phyloP scores from a whole-genome alignment of 305 asterid species.

The Fraxinus platypoda region DNA sequence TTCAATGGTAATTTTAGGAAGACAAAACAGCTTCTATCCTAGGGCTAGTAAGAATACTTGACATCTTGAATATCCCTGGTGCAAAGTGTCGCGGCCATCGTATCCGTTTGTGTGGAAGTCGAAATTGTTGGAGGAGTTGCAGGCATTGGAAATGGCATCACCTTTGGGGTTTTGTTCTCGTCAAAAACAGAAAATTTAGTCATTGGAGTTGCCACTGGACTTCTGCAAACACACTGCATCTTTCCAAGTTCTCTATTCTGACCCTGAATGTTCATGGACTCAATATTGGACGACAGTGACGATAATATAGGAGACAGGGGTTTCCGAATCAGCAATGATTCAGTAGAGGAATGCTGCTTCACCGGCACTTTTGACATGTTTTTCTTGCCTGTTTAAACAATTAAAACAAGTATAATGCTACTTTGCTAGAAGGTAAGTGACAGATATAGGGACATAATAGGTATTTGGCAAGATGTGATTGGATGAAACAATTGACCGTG shows the following conservation, averaged over 20 bases:
- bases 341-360: conserved; percentile 29
- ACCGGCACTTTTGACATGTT: conserved; percentile 22
- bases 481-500: too few species aligned
- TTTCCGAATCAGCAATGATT: conserved; percentile 39
- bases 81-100: conserved; percentile 40
- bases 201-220: conserved; percentile 31
- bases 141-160: conserved; percentile 43
- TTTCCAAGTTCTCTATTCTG: conserved; percentile 31
- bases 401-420: background rate
- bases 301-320: conserved; percentile 74
- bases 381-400: conserved; percentile 52
- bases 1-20: background rate
- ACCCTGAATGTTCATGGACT: conserved; percentile 40
- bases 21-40: conserved; percentile 20
- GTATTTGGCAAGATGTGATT: too few species aligned
- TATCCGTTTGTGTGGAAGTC: conserved; percentile 40
- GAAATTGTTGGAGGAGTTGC: conserved; percentile 50
- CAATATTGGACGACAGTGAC: conserved; percentile 41
- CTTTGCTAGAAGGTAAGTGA: too few species aligned
- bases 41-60: conserved; percentile 44
- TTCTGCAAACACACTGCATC: conserved; percentile 10
- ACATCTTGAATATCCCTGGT: conserved; percentile 17
- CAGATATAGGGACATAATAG: too few species aligned
- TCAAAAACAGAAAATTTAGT: conserved; percentile 23
- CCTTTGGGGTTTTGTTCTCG: conserved; percentile 47